Evolutionary conservation across 371 early-diverging fungal species (phyloP).

Genomic region (Mucor piriformis): DNA sequence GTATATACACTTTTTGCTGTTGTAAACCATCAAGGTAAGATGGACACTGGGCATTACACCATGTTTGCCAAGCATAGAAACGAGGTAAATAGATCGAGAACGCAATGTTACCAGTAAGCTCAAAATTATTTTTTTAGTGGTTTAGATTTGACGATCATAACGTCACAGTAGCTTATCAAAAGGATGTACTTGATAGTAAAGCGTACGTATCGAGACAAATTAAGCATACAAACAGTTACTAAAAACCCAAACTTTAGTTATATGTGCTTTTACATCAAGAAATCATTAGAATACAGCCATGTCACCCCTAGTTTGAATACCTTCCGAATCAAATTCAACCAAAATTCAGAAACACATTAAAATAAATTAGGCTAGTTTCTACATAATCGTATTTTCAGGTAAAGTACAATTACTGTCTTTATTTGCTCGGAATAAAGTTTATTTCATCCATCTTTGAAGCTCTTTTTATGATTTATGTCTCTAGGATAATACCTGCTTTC

Average conservation of each 20-base stretch:
- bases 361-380: too few relatives aligned
- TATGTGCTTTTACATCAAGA: constrained; percentile 89
- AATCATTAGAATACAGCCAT: constrained; percentile 60
- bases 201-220: constrained; percentile 68
- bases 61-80: constrained; percentile 78
- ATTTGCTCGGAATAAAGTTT: too few relatives aligned
- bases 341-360: too few relatives aligned
- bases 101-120: neutral
- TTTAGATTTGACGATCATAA: constrained; percentile 89
- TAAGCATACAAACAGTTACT: neutral
- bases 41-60: constrained; percentile 95
- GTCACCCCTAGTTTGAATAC: too few relatives aligned
- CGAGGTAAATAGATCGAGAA: constrained; percentile 51
- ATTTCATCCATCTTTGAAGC: too few relatives aligned
- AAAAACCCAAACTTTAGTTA: constrained; percentile 51
- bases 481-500: too few relatives aligned
- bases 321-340: too few relatives aligned
- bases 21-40: constrained; percentile 86
- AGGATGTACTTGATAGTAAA: constrained; percentile 77
- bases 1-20: constrained; percentile 89
- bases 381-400: too few relatives aligned
- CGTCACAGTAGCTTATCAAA: constrained; percentile 71
- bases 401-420: too few relatives aligned
- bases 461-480: too few relatives aligned
- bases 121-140: constrained; percentile 63